A percentile compares a stretch with the other conserved stretches of the same genome.
phyloP scores from a whole-genome alignment of 164 flowering plant species.

The Chloranthus sessilifolius region DNA sequence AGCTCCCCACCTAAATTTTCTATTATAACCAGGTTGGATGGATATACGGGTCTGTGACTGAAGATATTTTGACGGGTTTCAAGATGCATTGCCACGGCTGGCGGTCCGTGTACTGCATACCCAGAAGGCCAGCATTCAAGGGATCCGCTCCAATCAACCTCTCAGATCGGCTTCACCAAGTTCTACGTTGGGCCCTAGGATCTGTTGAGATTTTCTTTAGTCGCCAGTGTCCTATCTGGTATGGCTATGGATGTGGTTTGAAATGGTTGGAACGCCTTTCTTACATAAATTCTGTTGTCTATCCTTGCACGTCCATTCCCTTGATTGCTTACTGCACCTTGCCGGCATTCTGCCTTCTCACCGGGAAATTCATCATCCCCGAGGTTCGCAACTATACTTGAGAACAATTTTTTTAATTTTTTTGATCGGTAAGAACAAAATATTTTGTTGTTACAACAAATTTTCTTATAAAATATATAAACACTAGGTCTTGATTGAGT shows the following conservation, averaged over 20 bases:
- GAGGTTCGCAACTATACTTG: constrained; percentile 14
- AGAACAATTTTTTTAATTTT: too few species aligned
- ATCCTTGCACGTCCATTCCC: constrained; percentile 20
- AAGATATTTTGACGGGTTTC: constrained; percentile 28
- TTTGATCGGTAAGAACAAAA: too few species aligned
- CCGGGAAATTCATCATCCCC: constrained; percentile 19
- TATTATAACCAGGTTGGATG: constrained; percentile 17
- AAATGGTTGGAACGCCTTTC: constrained; percentile 27
- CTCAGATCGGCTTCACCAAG: constrained; percentile 28
- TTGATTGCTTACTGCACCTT: constrained; percentile 18
- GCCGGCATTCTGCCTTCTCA: constrained; percentile 21
- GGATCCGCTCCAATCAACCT: constrained; percentile 32
- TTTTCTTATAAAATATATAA: too few species aligned
- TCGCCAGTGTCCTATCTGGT: constrained; percentile 17
- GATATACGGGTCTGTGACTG: constrained; percentile 32
- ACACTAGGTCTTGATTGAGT: too few species aligned
- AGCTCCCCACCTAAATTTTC: too few species aligned
- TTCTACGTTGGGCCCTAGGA: constrained; percentile 28
- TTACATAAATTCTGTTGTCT: constrained; percentile 23
- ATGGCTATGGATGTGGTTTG: constrained; percentile 23
- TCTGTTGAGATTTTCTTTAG: constrained; percentile 29
- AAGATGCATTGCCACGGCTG: constrained; percentile 32
- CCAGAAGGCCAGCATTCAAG: constrained; percentile 22
- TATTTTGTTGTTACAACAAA: too few species aligned
- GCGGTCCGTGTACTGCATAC: constrained; percentile 27